phyloP scores from a whole-genome alignment of 306 rosid genomes.

The Rosa lucieae region DNA sequence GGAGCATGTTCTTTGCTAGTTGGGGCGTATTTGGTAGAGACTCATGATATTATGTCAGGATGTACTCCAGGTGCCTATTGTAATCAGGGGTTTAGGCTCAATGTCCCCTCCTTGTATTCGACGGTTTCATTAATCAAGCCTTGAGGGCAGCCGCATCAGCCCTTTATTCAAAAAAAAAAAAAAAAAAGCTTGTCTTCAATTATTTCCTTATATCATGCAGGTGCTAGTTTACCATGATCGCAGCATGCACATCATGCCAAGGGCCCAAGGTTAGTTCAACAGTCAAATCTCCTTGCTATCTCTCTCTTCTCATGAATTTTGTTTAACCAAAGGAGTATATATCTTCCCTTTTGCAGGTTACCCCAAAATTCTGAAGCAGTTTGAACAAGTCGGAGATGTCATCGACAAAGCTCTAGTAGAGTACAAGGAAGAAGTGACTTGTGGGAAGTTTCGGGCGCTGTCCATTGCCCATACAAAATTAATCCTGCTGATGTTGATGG shows the following conservation, averaged over 20 bases:
- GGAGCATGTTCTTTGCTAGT: no score
- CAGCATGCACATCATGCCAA: conserved; percentile 58
- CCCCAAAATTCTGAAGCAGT: conserved; percentile 92
- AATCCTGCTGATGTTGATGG: conserved; percentile 44
- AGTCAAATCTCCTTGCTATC: neutral
- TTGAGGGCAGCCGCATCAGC: no score
- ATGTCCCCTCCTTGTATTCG: no score
- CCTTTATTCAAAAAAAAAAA: no score
- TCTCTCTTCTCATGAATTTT: conserved; percentile 2
- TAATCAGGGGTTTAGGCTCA: no score
- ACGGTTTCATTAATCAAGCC: no score
- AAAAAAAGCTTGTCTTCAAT: no score
- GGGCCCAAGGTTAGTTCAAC: conserved; percentile 28
- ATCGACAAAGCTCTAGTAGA: conserved; percentile 59
- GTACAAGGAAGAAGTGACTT: conserved; percentile 69
- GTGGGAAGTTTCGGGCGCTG: conserved; percentile 66
- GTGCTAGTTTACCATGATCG: no score
- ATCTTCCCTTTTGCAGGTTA: conserved; percentile 48
- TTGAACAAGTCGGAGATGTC: conserved; percentile 61
- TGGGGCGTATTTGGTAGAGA: no score
- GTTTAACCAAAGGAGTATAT: neutral
- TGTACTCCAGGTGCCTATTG: no score
- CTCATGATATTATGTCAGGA: no score
- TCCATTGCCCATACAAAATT: conserved; percentile 69
- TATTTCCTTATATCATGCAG: no score